Percentiles rank a stretch among this genome's conserved stretches.
phyloP scores from a whole-genome alignment of 148 eudicot genomes.

The Chenopodium quinoa region DNA sequence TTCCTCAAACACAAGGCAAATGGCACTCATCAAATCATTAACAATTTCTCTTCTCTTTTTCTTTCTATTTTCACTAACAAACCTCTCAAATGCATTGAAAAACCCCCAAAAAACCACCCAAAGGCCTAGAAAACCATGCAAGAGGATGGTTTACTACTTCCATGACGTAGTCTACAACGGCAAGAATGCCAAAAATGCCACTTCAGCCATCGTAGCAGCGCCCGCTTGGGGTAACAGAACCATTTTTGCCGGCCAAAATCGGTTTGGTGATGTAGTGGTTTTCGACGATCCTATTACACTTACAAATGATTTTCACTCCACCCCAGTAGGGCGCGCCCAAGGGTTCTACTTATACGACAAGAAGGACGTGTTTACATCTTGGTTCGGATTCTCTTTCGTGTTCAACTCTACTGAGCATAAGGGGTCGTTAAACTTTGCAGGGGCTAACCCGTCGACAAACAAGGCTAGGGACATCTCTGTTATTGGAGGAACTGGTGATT shows the following conservation, averaged over 20 bases:
- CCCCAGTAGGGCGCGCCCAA: slow-evolving; percentile 61
- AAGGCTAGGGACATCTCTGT: slow-evolving; percentile 70
- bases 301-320: slow-evolving; percentile 50
- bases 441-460: slow-evolving; percentile 61
- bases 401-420: slow-evolving; percentile 45
- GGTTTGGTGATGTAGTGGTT: slow-evolving; percentile 58
- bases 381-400: slow-evolving; percentile 56
- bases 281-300: slow-evolving; percentile 72
- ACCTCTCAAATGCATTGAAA: slow-evolving; percentile 7
- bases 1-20: background rate
- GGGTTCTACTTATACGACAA: slow-evolving; percentile 59
- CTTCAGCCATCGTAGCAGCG: slow-evolving; percentile 52
- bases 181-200: slow-evolving; percentile 47
- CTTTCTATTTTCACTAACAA: slow-evolving; percentile 3
- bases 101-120: background rate
- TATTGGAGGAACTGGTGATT: slow-evolving; percentile 77
- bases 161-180: slow-evolving; percentile 65
- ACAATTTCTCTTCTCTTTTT: background rate
- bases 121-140: slow-evolving; percentile 35
- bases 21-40: background rate
- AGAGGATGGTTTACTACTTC: slow-evolving; percentile 40
- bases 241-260: slow-evolving; percentile 28
- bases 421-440: slow-evolving; percentile 57
- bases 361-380: slow-evolving; percentile 44
- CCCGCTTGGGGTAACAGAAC: slow-evolving; percentile 54